Evolutionary conservation across 495 filamentous ascomycete genomes (phyloP).

Genomic region (Annulohypoxylon stygium): DNA sequence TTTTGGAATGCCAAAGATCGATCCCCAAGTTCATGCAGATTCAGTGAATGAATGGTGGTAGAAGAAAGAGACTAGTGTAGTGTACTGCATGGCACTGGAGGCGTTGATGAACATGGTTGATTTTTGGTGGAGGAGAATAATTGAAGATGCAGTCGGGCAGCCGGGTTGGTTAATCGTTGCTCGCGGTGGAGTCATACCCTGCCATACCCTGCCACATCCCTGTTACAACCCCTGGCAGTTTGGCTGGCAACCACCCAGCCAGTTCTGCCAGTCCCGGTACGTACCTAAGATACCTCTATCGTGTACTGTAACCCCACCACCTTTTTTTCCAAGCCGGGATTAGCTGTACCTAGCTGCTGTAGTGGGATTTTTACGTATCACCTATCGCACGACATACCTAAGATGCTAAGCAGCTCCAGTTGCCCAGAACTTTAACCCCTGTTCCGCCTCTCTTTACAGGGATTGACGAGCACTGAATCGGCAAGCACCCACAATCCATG

Average conservation of each 20-base stretch:
- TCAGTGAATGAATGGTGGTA: slow-evolving; percentile 36
- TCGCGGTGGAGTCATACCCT: not conserved
- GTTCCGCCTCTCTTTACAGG: slow-evolving; percentile 35
- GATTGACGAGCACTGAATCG: slow-evolving; percentile 28
- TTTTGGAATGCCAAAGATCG: slow-evolving; percentile 39
- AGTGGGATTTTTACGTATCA: slow-evolving; percentile 49
- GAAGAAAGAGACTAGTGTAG: slow-evolving; percentile 12
- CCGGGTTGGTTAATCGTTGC: slow-evolving; percentile 11
- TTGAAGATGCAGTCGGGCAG: slow-evolving; percentile 20
- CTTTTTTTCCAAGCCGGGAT: slow-evolving; percentile 19
- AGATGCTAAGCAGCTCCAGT: slow-evolving; percentile 28
- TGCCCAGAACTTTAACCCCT: slow-evolving; percentile 41
- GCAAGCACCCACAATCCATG: slow-evolving; percentile 15
- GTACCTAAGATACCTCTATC: slow-evolving; percentile 12
- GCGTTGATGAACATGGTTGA: slow-evolving; percentile 20
- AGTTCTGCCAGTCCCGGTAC: not conserved
- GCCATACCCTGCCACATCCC: not conserved
- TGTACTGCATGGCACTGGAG: slow-evolving; percentile 35
- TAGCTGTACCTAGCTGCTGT: slow-evolving; percentile 14
- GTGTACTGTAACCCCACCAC: slow-evolving; percentile 37
- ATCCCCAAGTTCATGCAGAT: slow-evolving; percentile 41
- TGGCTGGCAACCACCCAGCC: not conserved
- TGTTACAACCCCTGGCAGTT: not conserved
- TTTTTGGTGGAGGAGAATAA: slow-evolving; percentile 5
- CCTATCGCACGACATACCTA: slow-evolving; percentile 45